These are phyloP conservation scores for Pogostemon cablin DNA, from an alignment of 257 asterid genomes.

Conservation along the genomic window DNA sequence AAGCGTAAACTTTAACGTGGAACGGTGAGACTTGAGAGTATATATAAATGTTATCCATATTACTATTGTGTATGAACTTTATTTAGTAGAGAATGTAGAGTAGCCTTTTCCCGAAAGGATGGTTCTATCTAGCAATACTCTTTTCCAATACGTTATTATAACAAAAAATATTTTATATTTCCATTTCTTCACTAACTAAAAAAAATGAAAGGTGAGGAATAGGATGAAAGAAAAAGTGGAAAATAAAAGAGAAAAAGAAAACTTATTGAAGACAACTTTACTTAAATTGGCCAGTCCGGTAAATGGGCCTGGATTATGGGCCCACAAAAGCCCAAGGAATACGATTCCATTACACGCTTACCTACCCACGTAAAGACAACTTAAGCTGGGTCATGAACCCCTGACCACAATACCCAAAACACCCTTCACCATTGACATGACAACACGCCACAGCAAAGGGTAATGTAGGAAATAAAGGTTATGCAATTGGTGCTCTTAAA, in stretches of 20 bases:
- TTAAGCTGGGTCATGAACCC: constrained; percentile 12
- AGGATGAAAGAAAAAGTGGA: background rate
- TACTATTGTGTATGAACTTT: too few species aligned
- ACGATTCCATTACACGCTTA: constrained; percentile 31
- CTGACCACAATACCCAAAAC: constrained; percentile 13
- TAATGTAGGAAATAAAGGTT: background rate
- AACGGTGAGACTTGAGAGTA: too few species aligned
- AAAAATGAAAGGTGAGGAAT: background rate
- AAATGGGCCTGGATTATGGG: constrained; percentile 35
- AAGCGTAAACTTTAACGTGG: too few species aligned
- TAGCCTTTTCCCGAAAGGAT: too few species aligned
- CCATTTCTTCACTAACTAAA: background rate
- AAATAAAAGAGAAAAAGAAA: constrained; percentile 21
- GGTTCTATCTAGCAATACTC: too few species aligned
- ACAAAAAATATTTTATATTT: too few species aligned
- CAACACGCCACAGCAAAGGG: constrained; percentile 22
- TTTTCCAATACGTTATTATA: too few species aligned
- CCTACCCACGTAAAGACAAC: constrained; percentile 41
- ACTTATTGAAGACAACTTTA: constrained; percentile 12
- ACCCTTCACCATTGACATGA: constrained; percentile 26
- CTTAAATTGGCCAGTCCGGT: background rate
- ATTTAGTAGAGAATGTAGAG: too few species aligned
- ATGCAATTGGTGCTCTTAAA: constrained; percentile 28
- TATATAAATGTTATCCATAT: too few species aligned
- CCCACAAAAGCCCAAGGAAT: constrained; percentile 43